Conservation (phyloP, 2,329 filamentous ascomycete species). For the Scedosporium minutisporum region DNA sequence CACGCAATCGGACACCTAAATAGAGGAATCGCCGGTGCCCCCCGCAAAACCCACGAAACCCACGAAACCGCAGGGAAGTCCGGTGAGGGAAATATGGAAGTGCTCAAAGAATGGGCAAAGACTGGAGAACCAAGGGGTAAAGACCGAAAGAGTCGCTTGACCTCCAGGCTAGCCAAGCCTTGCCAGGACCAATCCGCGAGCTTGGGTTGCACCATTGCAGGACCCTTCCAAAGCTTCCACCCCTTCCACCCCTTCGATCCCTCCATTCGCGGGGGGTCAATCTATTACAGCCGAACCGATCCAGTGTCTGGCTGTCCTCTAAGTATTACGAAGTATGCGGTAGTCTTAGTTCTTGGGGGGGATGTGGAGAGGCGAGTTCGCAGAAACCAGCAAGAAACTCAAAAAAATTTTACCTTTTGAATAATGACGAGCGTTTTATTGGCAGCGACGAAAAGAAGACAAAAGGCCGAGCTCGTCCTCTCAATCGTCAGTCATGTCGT, state of each 20-base stretch:
- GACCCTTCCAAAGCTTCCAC: not conserved
- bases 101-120: not conserved
- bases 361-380: not conserved
- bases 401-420: conserved; percentile 4
- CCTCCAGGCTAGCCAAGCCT: too few relatives aligned
- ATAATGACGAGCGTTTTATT: conserved; percentile 7
- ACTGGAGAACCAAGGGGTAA: not conserved
- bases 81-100: conserved; percentile 1
- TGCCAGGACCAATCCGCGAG: not conserved
- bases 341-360: not conserved
- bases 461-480: conserved; percentile 3
- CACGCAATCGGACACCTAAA: conserved; percentile 21
- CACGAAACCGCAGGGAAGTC: not conserved
- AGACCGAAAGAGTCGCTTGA: too few relatives aligned
- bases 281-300: not conserved
- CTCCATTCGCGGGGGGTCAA: not conserved
- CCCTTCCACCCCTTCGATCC: not conserved
- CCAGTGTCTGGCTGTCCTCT: not conserved
- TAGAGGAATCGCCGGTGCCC: not conserved
- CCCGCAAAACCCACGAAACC: not conserved
- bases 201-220: not conserved
- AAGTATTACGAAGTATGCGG: too few relatives aligned
- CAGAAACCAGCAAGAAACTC: not conserved
- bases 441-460: not conserved
- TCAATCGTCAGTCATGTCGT: conserved; percentile 2